Evolutionary conservation across 192 early-diverging fungal species (phyloP), one percentile per base, ranked within the genome.

Genomic region (Backusella westeae): DNA sequence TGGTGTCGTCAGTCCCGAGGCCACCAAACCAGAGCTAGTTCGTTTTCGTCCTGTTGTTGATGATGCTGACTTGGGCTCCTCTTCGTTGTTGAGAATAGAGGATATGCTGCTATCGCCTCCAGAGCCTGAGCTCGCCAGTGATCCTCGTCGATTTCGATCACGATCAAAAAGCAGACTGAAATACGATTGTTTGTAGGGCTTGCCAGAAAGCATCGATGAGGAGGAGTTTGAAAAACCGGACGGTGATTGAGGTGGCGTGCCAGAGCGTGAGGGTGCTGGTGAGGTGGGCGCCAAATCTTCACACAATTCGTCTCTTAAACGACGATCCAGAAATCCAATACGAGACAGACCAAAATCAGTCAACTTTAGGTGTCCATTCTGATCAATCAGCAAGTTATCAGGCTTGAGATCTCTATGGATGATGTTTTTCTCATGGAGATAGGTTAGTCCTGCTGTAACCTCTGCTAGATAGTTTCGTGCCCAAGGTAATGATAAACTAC

Each of bases 361-460:
- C 36, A 96, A 78, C 80, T 96, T 96, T 41, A 96, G 75, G 78
- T 96, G 93, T 6, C 94, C 95, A 71, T 92, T 85, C 73, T 91
- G 87, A 77, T 95, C 93, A 81, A 96, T 96, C 19, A 96, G 80
- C 32, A 96, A 75, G 72, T 96, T 96, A 72, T 96, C 94, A 0
- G 92, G 93, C 72, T 95, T 95, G n/a, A 96, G 80, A 77, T 96
- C 93, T 70, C 98, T 92, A 36, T 96, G 95, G 65, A 96, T 90
- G 75, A 96, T 92, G 19, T 89, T 90, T 53, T 90, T 83, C 21
- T 87, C 77, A 74, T 96, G 93, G 36, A 96, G 84, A 85, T 94
- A 95, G 69, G 93, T 91, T 26, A 96, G 75, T 29, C 94, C 93
- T 56, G 94, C 82, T 26, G 92, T 90, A 15, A 96, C 93, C 77